Evolutionary conservation across 176 grass and related monocot species (phyloP), one percentile per base, ranked within the genome.

Genomic region (Tuctoria greenei): DNA sequence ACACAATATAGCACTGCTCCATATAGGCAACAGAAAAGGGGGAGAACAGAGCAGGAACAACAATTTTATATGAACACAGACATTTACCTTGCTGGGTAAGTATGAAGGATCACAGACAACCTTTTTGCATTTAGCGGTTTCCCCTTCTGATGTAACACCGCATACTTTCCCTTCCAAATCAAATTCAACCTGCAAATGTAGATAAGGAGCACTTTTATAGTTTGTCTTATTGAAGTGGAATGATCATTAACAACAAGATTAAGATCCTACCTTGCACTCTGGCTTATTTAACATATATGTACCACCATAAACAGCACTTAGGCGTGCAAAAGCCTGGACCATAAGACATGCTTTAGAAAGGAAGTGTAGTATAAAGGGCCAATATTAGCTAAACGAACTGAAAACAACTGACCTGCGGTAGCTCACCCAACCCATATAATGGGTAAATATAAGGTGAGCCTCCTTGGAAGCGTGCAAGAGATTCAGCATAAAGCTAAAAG

Each of bases 231-330:
- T 36, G 11, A 35, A 56, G 63, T 41, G 26, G 26, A 46, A 49
- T 57, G 31, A 77, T 71, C 20, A 80, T 74, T 43, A 47, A 16
- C 12, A 82, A 23, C 4, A 60, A 17, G 67, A 12, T 8, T 46
- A 74, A 79, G 67, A 25, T 28, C 7, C 18, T 73, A 97, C 90
- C 90, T 97, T 97, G 85, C 93, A 97, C 71, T 97, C 90, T 55
- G 87, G 93, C 68, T 97, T 97, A 64, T 90, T 81, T 78, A 97
- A 76, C 93, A 97, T 97, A 64, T 97, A 97, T 42, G 93, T 97
- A 75, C 93, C 93, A 66, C 93, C 93, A 86, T 97, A 97, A 81
- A 93, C 93, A 86, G 93, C 90, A 85, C 90, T 93, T 73, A 97
- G 90, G 41, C 93, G 90, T 47, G 90, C 93, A 97, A 97, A 97